Evolutionary conservation across 108 stramenopile species (phyloP).

Genomic region (Cyclotella baltica): DNA sequence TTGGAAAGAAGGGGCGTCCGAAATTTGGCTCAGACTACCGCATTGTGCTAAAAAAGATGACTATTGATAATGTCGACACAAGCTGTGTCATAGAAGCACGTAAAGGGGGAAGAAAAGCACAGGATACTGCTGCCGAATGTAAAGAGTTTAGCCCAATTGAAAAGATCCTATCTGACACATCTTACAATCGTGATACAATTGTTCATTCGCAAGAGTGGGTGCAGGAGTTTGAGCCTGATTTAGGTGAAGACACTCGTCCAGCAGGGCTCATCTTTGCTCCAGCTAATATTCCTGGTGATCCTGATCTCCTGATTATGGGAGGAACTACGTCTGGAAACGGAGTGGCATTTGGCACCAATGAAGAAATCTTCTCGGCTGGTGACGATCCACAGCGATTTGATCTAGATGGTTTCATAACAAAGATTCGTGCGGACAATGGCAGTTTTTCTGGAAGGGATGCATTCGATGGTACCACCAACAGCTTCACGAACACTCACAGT

Average conservation of each 20-base stretch:
- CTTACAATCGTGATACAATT: conserved; percentile 24
- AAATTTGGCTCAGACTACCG: conserved; percentile 41
- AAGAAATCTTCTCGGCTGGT: conserved; percentile 9
- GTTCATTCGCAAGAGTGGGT: conserved; percentile 40
- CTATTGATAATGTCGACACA: conserved; percentile 28
- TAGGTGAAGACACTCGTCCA: conserved; percentile 45
- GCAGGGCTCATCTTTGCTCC: conserved; percentile 51
- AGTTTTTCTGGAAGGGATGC: conserved; percentile 38
- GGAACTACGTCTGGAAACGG: conserved; percentile 51
- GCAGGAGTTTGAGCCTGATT: conserved; percentile 44
- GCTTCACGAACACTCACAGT: conserved; percentile 40
- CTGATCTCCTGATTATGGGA: conserved; percentile 50
- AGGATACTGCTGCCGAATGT: not conserved
- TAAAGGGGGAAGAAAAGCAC: not conserved
- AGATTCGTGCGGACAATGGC: conserved; percentile 48
- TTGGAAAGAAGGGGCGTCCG: conserved; percentile 40
- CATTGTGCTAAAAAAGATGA: conserved; percentile 43
- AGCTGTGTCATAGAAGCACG: not conserved
- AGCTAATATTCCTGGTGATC: conserved; percentile 9
- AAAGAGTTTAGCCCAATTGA: conserved; percentile 21
- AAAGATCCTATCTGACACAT: conserved; percentile 23
- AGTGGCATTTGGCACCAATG: conserved; percentile 45
- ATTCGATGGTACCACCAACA: conserved; percentile 30
- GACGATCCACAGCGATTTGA: conserved; percentile 24
- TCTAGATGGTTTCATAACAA: conserved; percentile 58